Percentiles rank a stretch among this genome's conserved stretches.
Evolutionary conservation across 768 basidiomycete genomes (phyloP).

Genomic region (Lanmaoa rubissima): DNA sequence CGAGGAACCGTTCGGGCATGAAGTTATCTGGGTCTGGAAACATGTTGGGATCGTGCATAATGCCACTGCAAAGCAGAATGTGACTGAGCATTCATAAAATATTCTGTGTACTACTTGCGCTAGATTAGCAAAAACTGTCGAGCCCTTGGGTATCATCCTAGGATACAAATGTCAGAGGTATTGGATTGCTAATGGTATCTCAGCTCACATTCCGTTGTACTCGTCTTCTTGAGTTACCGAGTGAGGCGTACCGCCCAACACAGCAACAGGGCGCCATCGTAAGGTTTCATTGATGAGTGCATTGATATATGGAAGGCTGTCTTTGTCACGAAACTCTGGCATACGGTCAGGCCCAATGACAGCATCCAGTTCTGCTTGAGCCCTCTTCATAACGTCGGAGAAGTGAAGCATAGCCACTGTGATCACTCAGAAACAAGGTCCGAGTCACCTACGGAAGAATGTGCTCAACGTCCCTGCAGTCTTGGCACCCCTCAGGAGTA

Average conservation of each 20-base stretch:
- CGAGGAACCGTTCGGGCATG: neutral
- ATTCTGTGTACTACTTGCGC: neutral
- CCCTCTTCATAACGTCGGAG: neutral
- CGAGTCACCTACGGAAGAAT: neutral
- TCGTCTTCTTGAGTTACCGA: neutral
- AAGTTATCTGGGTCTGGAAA: neutral
- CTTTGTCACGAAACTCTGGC: no score
- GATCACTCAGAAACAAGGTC: neutral
- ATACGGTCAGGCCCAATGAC: no score
- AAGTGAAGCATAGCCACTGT: neutral
- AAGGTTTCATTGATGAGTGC: no score
- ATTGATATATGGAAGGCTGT: no score
- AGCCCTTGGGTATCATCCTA: neutral
- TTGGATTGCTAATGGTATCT: neutral
- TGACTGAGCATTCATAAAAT: neutral
- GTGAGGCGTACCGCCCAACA: neutral
- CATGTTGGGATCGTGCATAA: neutral
- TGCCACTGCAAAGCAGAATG: neutral
- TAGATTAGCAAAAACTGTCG: neutral
- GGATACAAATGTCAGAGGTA: neutral
- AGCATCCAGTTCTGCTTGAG: no score
- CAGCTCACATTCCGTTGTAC: neutral
- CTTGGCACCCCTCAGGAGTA: no score
- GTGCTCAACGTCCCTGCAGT: no score
- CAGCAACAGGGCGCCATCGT: neutral